Evolutionary conservation across 2,329 filamentous ascomycete species (phyloP).

Genomic region (Cladosporium sp.): DNA sequence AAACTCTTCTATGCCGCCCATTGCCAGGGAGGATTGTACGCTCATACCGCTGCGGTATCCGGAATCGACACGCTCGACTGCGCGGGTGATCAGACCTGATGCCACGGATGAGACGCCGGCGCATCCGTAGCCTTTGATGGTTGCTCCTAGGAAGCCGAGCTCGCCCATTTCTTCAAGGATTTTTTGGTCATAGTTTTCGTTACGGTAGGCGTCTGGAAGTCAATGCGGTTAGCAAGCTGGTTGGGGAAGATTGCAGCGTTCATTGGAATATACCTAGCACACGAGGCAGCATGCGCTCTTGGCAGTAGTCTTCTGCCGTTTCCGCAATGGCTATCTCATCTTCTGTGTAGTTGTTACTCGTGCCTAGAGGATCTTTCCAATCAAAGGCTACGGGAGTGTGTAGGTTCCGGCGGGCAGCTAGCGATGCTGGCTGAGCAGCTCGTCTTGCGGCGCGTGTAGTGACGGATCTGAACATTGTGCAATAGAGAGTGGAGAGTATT

Average conservation of each 20-base stretch:
- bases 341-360: slow-evolving; percentile 73
- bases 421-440: slow-evolving; percentile 26
- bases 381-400: slow-evolving; percentile 58
- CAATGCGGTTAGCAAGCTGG: slow-evolving; percentile 3
- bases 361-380: slow-evolving; percentile 83
- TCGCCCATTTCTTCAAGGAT: slow-evolving; percentile 92
- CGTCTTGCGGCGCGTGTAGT: slow-evolving; percentile 37
- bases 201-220: slow-evolving; percentile 69
- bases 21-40: slow-evolving; percentile 85
- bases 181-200: slow-evolving; percentile 79
- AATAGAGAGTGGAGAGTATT: background rate
- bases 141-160: slow-evolving; percentile 79
- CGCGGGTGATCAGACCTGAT: slow-evolving; percentile 82
- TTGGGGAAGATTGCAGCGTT: background rate
- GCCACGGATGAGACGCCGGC: slow-evolving; percentile 84
- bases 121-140: slow-evolving; percentile 81
- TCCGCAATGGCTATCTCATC: slow-evolving; percentile 88
- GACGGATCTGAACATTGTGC: slow-evolving; percentile 41
- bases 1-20: slow-evolving; percentile 87
- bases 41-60: slow-evolving; percentile 92
- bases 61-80: slow-evolving; percentile 85
- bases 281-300: slow-evolving; percentile 78
- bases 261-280: slow-evolving; percentile 70
- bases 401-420: slow-evolving; percentile 35
- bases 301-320: slow-evolving; percentile 88